These are phyloP conservation scores for Populus tomentosa DNA, from an alignment of 441 rosid species.

Conservation along the genomic window DNA sequence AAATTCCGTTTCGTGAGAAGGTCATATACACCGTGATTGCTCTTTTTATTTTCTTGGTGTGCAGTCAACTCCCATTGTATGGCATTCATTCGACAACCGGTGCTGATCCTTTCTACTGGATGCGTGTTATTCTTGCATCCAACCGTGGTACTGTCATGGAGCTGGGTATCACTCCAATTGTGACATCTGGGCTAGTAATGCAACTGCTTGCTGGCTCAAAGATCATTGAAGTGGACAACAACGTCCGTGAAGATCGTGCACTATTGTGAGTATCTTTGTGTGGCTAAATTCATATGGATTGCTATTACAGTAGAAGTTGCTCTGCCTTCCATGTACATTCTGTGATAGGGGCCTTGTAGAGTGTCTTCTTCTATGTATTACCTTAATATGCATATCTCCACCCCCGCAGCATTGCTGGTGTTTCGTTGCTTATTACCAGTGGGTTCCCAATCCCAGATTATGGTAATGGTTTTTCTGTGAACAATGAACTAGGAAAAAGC, in stretches of 20 bases:
- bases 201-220: slow-evolving; percentile 81
- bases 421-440: background rate
- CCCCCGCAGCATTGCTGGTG: background rate
- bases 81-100: slow-evolving; percentile 90
- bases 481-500: background rate
- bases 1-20: slow-evolving; percentile 79
- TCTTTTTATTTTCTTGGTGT: slow-evolving; percentile 77
- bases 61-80: slow-evolving; percentile 88
- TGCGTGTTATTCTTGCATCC: slow-evolving; percentile 93
- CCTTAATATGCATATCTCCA: background rate
- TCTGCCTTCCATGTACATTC: background rate
- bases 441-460: background rate
- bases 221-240: slow-evolving; percentile 65
- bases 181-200: slow-evolving; percentile 86
- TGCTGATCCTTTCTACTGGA: slow-evolving; percentile 90
- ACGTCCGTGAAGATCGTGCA: slow-evolving; percentile 39
- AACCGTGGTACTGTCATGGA: slow-evolving; percentile 93
- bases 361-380: background rate
- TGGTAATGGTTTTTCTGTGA: background rate
- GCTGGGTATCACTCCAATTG: slow-evolving; percentile 90
- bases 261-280: slow-evolving; percentile 47
- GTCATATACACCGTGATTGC: slow-evolving; percentile 84
- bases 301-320: background rate
- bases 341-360: background rate
- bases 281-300: background rate